These are phyloP conservation scores for Dioscorea zingiberensis DNA, from an alignment of 106 monocot species.

Conservation along the genomic window DNA sequence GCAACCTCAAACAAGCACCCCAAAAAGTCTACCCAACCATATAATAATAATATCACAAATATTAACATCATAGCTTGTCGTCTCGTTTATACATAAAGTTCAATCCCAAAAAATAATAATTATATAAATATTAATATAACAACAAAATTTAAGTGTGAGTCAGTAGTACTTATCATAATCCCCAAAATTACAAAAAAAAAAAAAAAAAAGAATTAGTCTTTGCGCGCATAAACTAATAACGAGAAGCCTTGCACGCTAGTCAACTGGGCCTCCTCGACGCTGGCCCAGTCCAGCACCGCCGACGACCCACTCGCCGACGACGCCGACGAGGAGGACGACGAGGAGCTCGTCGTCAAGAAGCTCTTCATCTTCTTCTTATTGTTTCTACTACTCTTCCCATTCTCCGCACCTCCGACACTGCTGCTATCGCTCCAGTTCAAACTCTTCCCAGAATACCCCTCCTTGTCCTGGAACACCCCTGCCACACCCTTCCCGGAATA, in stretches of 20 bases:
- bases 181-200: not conserved
- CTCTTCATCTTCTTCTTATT: slow-evolving; percentile 22
- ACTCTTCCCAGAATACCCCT: slow-evolving; percentile 24
- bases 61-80: too few relatives aligned
- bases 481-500: slow-evolving; percentile 6
- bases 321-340: slow-evolving; percentile 30
- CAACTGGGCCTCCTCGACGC: slow-evolving; percentile 69
- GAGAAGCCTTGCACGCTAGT: slow-evolving; percentile 37
- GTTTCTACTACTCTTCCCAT: slow-evolving; percentile 11
- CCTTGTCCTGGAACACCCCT: slow-evolving; percentile 9
- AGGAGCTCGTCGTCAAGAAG: slow-evolving; percentile 46
- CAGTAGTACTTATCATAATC: too few relatives aligned
- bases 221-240: slow-evolving; percentile 57
- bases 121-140: too few relatives aligned
- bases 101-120: too few relatives aligned
- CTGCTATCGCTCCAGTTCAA: slow-evolving; percentile 45
- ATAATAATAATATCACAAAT: too few relatives aligned
- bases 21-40: too few relatives aligned
- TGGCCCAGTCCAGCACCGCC: slow-evolving; percentile 86
- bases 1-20: too few relatives aligned
- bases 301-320: slow-evolving; percentile 20
- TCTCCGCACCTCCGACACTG: not conserved
- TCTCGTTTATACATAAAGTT: too few relatives aligned
- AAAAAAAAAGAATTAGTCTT: slow-evolving; percentile 6
- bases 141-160: too few relatives aligned